Conservation (phyloP, 106 monocot species). For the Dactylorhiza incarnata region DNA sequence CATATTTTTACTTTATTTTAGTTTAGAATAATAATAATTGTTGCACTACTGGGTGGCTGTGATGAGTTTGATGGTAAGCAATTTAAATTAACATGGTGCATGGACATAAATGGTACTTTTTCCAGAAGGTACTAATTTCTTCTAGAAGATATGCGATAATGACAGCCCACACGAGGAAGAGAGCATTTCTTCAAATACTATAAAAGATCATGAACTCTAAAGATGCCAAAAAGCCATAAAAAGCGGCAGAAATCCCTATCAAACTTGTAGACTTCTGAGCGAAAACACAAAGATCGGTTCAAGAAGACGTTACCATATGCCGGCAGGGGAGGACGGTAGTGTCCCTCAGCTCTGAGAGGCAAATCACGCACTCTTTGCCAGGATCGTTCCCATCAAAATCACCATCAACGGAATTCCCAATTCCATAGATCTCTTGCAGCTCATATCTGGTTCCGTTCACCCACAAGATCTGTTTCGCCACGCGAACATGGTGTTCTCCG, state of each 20-base stretch:
- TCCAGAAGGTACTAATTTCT: no score
- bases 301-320: slow-evolving; percentile 45
- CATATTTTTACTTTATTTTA: no score
- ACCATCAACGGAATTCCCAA: slow-evolving; percentile 44
- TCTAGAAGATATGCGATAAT: no score
- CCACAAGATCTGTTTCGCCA: slow-evolving; percentile 63
- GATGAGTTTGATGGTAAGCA: no score
- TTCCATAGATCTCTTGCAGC: slow-evolving; percentile 69
- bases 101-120: no score
- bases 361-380: slow-evolving; percentile 76
- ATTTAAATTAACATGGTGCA: no score
- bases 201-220: background rate
- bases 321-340: slow-evolving; percentile 70
- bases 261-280: background rate
- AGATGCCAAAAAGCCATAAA: background rate
- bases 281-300: background rate
- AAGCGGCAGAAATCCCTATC: background rate
- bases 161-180: background rate
- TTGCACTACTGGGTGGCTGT: no score
- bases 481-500: slow-evolving; percentile 32
- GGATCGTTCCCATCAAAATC: slow-evolving; percentile 53
- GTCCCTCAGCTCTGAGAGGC: slow-evolving; percentile 62
- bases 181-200: background rate
- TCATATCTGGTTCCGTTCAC: slow-evolving; percentile 47
- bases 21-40: no score